Evolutionary conservation across 164 flowering plant genomes (phyloP), one percentile per base, ranked within the genome.

Genomic region (Buxus sempervirens): DNA sequence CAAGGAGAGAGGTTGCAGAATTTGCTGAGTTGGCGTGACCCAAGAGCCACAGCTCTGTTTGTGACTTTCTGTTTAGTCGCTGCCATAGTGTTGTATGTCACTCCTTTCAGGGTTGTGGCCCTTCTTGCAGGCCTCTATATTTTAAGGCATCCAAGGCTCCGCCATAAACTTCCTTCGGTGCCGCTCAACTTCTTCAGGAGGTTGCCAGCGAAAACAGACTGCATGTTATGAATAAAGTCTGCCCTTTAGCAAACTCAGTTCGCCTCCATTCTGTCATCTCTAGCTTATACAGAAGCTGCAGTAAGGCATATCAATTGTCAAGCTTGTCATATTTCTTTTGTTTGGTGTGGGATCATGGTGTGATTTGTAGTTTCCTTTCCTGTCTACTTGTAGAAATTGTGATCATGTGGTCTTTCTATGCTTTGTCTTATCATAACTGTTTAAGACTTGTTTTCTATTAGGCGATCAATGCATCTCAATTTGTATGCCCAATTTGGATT

Each of bases 1-100:
- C 96, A 90, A 76, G 90, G 87, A 38, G 96, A 90, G 79, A 82
- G 96, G 66, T 75, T 90, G 38, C 90, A 88, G 72, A 79, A 89
- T 9, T 72, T 90, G 54, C 73, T 88, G 57, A 90, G 87, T 76
- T 90, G 96, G 96, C 69, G 96, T 49, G 96, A 88, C 72, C 92
- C 90, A 1, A 74, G 96, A 54, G 92, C 96, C 0, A 82, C 88
- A 16, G 76, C 88, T 4, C 68, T 90, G 61, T 90, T 90, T 61
- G 79, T 85, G 20, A 71, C 58, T 0, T 85, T 86, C 74, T 90
- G 96, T 69, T 67, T 88, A 66, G 54, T 85, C 67, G 86, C 88
- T 55, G 96, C 92, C 32, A 61, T 84, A 20, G 84, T 84, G 9
- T 83, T 89, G 24, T 89, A 86, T 54, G 87, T 86, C 0, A 86